Evolutionary conservation across 768 basidiomycete genomes (phyloP), one percentile per base, ranked within the genome.

Genomic region (Cystofilobasidium capitatum): DNA sequence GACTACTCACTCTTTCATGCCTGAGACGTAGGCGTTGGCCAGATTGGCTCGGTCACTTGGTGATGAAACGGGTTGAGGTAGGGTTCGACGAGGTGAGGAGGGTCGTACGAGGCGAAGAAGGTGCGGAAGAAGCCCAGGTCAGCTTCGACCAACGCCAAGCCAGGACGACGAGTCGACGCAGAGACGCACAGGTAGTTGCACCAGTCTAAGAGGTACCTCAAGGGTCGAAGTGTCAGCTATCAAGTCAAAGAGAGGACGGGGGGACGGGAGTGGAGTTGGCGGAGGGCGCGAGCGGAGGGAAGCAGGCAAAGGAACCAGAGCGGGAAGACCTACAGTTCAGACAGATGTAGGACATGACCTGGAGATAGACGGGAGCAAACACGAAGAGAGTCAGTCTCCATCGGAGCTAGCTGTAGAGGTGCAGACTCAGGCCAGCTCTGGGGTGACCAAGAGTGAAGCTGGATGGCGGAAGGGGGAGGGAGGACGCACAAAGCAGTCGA

Each of bases 171-270:
- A n/a, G n/a, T n/a, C n/a, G n/a, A n/a, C n/a, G n/a, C 45, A 49
- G 45, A n/a, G 45, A 49, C 45, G 45, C 45, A 49, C 14, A 55
- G 31, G 31, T 55, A 55, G 51, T 55, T 55, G 51, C 51, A 55
- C 51, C 51, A 55, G 51, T 55, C 51, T 55, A 31, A 5, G 24
- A n/a, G n/a, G n/a, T n/a, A n/a, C n/a, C n/a, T n/a, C n/a, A n/a
- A n/a, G n/a, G n/a, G n/a, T n/a, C n/a, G n/a, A n/a, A n/a, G n/a
- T n/a, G n/a, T n/a, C n/a, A n/a, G n/a, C n/a, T n/a, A n/a, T n/a
- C n/a, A n/a, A n/a, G n/a, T n/a, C n/a, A n/a, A n/a, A n/a, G n/a
- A 17, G 45, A 47, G 12, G 20, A 26, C 49, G 24, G n/a, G n/a
- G n/a, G n/a, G n/a, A n/a, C 40, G 20, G 40, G 10, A 42, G 10